Evolutionary conservation across 768 basidiomycete species (phyloP), one percentile per base, ranked within the genome.

Genomic region (Mycena floridula): DNA sequence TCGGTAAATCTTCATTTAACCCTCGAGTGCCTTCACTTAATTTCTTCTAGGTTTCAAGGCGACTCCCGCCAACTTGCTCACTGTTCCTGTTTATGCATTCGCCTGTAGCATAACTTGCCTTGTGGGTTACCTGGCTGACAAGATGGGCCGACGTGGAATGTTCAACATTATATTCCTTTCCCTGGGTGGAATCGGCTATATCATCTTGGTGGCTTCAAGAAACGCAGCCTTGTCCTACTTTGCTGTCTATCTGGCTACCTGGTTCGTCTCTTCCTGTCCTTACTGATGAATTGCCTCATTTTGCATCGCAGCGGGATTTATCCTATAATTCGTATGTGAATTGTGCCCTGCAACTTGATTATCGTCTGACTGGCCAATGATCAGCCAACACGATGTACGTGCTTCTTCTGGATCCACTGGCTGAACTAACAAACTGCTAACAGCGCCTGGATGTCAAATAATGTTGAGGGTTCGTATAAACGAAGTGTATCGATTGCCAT

Each of bases 391-490:
- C 76, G 1, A 69, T 79, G 79, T 81, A 54, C 52, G 69, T 55
- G 25, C 5, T 5, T 12, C 43, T 39, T 20, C 18, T 36, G 26
- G 42, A 25, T 25, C 7, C 23, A 30, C 15, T 16, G 15, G 16
- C 1, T 36, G 40, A 48, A 25, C 12, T 24, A 27, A 30, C 30
- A 3, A 25, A 25, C 18, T 20, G 11, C 40, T 3, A 22, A 2
- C 23, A 76, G 73, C 52, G 72, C 72, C 3, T 76, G 74, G 74
- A 74, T 77, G 18, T 77, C 79, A 16, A 85, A 86, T 54, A 88
- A 85, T 55, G 71, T 82, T 12, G 83, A 87, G 61, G 85, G 85
- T 12, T 72, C 76, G 3, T 88, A 87, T 62, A 88, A 88, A 58
- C 81, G 85, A 30, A 79, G 79, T 50, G 81, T 86, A 6, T 68